Evolutionary conservation across 2,329 filamentous ascomycete genomes (phyloP), one percentile per base, ranked within the genome.

Genomic region (Colletotrichum viniferum): DNA sequence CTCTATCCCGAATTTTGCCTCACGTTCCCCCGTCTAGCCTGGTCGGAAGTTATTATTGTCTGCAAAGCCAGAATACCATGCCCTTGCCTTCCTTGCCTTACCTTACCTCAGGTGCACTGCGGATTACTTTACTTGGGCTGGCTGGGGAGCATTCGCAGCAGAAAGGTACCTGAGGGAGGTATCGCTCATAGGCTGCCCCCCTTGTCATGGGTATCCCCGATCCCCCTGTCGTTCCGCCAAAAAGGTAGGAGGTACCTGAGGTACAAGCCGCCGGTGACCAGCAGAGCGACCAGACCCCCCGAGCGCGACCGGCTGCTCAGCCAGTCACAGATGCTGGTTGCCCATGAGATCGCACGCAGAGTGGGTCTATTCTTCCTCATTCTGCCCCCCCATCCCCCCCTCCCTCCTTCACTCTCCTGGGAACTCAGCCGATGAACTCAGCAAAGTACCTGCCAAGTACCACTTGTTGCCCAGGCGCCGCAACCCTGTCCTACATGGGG

Each of bases 341-440:
- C 71, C 73, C 71, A 62, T 71, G 64, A 71, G 65, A 76, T 76
- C 71, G 65, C 24, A 74, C 24, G 7, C 38, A 69, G 48, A 36
- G 48, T 73, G 73, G 73, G 64, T 58, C 64, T 21, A 10, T 63
- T 76, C 58, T 66, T 75, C 71, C 69, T 71, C 56, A 60, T 75
- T 72, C 62, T 73, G 61, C 55, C 38, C 69, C 61, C 64, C 30
- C 34, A 28, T 16, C 21, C 63, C 48, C 63, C 63, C 34, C 36
- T 62, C 71, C 34, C 43, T 74, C 62, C 56, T 64, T 63, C 55
- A 34, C 56, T 72, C 28, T 71, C 32, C 38, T 70, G 56, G 56
- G 58, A 74, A 69, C 71, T 71, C 71, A 74, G 74, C 71, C 60
- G 74, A 74, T 76, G 65, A 70, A 74, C 65, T 76, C 60, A 71